Conservation (phyloP, 202 grass and related monocot species). For the Elaeis oleifera region DNA sequence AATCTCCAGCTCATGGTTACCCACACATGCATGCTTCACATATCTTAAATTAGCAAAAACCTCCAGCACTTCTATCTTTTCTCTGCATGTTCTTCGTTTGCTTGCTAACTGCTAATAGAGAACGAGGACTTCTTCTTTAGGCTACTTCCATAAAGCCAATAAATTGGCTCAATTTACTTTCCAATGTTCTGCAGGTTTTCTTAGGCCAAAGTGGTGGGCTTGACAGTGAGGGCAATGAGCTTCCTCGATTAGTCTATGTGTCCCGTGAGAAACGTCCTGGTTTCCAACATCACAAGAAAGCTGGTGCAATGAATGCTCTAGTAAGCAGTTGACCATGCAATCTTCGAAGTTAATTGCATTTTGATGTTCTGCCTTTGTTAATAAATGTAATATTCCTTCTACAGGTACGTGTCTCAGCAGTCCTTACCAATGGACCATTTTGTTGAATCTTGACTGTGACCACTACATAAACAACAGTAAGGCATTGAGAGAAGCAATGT, state of each 20-base stretch:
- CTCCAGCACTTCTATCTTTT: no score
- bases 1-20: no score
- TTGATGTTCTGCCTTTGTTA: background rate
- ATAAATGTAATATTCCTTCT: background rate
- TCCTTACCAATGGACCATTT: constrained; percentile 22
- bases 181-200: constrained; percentile 7
- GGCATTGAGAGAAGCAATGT: constrained; percentile 23
- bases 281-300: constrained; percentile 24
- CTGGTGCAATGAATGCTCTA: constrained; percentile 23
- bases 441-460: constrained; percentile 27
- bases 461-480: constrained; percentile 26
- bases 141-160: background rate
- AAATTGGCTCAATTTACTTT: no score
- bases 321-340: background rate
- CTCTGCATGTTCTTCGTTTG: no score
- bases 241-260: constrained; percentile 18
- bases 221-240: constrained; percentile 17
- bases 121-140: no score
- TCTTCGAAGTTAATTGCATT: background rate
- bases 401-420: constrained; percentile 21
- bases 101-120: background rate
- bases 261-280: constrained; percentile 23
- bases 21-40: no score
- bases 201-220: constrained; percentile 22
- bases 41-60: no score